These are phyloP conservation scores for Colletotrichum noveboracense DNA, from an alignment of 2,329 filamentous ascomycete genomes.

Conservation along the genomic window DNA sequence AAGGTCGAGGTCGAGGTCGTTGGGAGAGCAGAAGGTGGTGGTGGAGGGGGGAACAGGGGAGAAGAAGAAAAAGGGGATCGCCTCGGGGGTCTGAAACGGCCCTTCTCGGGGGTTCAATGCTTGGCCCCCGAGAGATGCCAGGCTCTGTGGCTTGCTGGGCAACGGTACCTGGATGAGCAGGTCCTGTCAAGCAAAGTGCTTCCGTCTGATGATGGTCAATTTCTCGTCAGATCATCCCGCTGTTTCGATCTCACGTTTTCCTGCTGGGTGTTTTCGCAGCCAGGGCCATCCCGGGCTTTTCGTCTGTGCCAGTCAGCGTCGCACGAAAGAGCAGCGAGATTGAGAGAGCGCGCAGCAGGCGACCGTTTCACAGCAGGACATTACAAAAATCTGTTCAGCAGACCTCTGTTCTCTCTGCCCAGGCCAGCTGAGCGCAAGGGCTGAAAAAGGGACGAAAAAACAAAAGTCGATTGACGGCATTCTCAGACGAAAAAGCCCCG, in stretches of 20 bases:
- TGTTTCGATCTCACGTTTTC: slow-evolving; percentile 12
- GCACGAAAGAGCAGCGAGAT: background rate
- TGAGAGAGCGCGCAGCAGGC: background rate
- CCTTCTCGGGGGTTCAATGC: slow-evolving; percentile 6
- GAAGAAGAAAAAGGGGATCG: slow-evolving; percentile 8
- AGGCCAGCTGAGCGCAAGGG: background rate
- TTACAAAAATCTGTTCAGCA: background rate
- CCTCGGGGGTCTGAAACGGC: slow-evolving; percentile 19
- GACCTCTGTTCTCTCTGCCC: background rate
- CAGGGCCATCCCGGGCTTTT: background rate
- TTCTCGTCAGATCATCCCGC: slow-evolving; percentile 14
- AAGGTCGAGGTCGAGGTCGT: background rate
- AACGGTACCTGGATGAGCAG: background rate
- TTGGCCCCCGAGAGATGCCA: background rate
- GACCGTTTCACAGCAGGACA: background rate
- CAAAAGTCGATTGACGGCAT: background rate
- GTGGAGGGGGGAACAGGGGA: background rate
- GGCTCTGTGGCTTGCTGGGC: background rate
- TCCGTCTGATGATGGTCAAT: slow-evolving; percentile 3
- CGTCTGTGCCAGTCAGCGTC: background rate
- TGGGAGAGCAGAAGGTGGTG: background rate
- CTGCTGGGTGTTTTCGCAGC: background rate
- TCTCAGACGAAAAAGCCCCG: background rate
- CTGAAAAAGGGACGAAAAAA: background rate
- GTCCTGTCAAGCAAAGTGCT: background rate